Base-by-base conservation (phyloP, 768 basidiomycete species). In the Leccinum subtestaceum region DNA sequence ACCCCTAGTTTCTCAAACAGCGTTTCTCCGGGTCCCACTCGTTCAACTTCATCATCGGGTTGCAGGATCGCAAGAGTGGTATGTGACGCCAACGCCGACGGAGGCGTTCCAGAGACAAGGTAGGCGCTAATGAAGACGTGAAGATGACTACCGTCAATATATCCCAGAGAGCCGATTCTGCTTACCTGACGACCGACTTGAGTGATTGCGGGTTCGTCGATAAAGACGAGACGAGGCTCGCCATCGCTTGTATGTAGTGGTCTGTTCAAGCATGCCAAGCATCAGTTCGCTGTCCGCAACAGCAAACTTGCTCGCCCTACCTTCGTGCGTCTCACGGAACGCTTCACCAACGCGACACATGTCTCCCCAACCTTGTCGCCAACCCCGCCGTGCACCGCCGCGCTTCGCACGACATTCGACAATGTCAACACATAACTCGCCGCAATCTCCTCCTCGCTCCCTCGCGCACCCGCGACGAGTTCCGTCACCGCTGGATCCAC, bases 401-500 rank as follows among this genome's bases (percentile, higher is more conserved):
- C 93, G 72, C 76, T 90, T 54, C 72, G 77, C 13, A 88, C 81
- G 4, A 98, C 93, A 32, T 84, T 79, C 0, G 92, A 87, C 46
- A 98, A 77, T 2, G 93, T 91, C 48, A 84, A 73, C 12, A 91
- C 79, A 62, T 94, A 81, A 60, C 91, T 93, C 10, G 84, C 84
- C 0, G 89, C 84, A 52, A 96, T 84, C 34, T 80, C 80, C 3
- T 82, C 80, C 48, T 89, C 89, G 54, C 89, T 89, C 32, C 76
- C 81, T 63, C 78, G 78, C 17, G 83, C 82, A 51, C 84, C 82
- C 5, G 81, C 74, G 17, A 92, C 74, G 53, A 99, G 78, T 71
- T 98, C 96, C 3, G 91, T 93, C 52, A 98, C 81, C n/a, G 98
- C 87, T 0, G 95, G 95, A 69, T 98, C 96, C 32, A 93, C 92